Percentiles rank a stretch among this genome's conserved stretches.
phyloP scores from a whole-genome alignment of 805 yeast species.

The Ogataea kodamae region DNA sequence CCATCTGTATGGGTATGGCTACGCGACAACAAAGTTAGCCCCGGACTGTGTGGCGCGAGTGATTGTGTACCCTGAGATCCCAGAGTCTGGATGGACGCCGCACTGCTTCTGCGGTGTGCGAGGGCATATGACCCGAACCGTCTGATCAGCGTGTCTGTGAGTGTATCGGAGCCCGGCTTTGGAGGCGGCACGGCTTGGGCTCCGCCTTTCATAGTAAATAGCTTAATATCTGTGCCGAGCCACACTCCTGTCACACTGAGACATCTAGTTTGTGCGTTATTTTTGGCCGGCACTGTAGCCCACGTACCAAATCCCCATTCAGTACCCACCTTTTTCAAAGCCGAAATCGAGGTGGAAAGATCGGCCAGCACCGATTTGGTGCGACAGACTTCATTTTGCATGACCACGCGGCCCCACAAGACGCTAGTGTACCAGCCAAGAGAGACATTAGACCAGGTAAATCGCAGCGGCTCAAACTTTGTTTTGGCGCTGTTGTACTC shows the following conservation, averaged over 20 bases:
- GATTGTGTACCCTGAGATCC: conserved; percentile 6
- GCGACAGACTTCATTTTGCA: conserved; percentile 35
- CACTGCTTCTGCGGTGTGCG: conserved; percentile 25
- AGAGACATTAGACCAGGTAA: conserved; percentile 60
- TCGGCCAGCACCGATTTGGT: conserved; percentile 31
- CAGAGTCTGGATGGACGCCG: conserved; percentile 20
- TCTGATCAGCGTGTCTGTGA: conserved; percentile 46
- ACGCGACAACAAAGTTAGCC: conserved; percentile 7
- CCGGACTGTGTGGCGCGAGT: conserved; percentile 2
- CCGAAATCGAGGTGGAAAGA: conserved; percentile 32
- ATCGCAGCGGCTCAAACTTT: conserved; percentile 45
- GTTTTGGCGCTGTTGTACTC: conserved; percentile 42
- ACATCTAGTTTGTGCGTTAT: conserved; percentile 11
- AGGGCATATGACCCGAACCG: conserved; percentile 44
- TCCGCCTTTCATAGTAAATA: conserved; percentile 37
- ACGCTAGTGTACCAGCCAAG: conserved; percentile 75
- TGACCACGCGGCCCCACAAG: conserved; percentile 57
- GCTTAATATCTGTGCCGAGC: conserved; percentile 41
- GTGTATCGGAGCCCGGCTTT: conserved; percentile 43
- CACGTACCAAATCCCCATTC: conserved; percentile 34
- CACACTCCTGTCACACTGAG: conserved; percentile 37
- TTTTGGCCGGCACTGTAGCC: conserved; percentile 10
- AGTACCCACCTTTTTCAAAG: conserved; percentile 34
- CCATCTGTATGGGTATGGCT: neutral
- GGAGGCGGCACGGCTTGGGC: conserved; percentile 29